These are phyloP conservation scores for Cystobasidium pallidum DNA, from an alignment of 1,284 basidiomycete genomes.

Conservation along the genomic window DNA sequence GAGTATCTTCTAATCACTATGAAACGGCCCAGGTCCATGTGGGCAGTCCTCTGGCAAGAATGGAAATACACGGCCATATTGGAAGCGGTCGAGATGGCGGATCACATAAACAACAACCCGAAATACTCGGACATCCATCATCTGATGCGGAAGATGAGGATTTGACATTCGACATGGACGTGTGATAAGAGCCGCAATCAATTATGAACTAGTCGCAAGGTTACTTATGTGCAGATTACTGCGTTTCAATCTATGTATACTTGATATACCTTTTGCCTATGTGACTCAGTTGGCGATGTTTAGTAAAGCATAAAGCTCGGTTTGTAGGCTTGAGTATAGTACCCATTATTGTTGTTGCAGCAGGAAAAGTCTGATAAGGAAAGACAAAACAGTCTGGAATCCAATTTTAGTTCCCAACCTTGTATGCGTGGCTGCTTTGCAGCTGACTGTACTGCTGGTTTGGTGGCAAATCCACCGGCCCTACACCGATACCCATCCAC, in stretches of 20 bases:
- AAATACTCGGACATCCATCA: background rate
- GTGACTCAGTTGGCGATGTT: background rate
- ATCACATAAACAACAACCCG: background rate
- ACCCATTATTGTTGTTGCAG: background rate
- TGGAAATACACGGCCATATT: constrained; percentile 21
- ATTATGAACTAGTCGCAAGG: background rate
- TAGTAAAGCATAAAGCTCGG: background rate
- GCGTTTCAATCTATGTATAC: background rate
- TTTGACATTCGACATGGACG: constrained; percentile 40
- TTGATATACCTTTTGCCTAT: background rate
- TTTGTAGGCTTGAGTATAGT: background rate
- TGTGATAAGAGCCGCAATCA: background rate
- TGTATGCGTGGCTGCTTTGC: background rate
- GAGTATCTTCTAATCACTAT: constrained; percentile 7
- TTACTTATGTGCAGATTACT: background rate
- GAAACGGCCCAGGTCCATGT: constrained; percentile 19
- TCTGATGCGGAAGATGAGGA: constrained; percentile 35
- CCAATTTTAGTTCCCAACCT: background rate
- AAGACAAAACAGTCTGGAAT: background rate
- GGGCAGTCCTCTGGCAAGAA: constrained; percentile 25
- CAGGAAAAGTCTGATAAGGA: background rate
- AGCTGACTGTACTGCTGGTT: background rate
- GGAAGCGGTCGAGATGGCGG: constrained; percentile 10
- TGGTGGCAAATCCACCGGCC: background rate
- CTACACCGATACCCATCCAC: no score